These are phyloP conservation scores for Plantago lanceolata DNA, from an alignment of 305 asterid genomes.

Conservation along the genomic window DNA sequence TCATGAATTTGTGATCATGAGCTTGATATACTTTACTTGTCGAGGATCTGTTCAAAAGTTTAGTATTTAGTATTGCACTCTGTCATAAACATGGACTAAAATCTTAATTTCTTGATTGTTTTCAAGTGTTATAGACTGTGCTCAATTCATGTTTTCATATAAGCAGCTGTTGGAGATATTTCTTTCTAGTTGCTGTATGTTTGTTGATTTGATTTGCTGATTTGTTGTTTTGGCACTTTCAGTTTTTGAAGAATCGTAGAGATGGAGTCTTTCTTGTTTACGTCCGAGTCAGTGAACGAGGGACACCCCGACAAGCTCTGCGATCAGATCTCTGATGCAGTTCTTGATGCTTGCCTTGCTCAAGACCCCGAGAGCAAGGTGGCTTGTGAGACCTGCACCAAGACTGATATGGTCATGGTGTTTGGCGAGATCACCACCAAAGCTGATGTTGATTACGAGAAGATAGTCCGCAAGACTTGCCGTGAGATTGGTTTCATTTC, in stretches of 20 bases:
- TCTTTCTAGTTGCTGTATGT: background rate
- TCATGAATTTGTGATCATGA: background rate
- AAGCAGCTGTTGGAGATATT: too few relatives aligned
- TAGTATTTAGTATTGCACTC: too few relatives aligned
- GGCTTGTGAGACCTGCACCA: conserved; percentile 42
- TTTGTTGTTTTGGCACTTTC: background rate
- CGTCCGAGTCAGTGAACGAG: conserved; percentile 43
- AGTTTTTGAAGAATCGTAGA: conserved; percentile 4
- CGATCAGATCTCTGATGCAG: conserved; percentile 40
- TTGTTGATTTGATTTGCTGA: too few relatives aligned
- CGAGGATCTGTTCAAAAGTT: too few relatives aligned
- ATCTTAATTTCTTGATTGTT: too few relatives aligned
- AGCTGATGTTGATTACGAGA: conserved; percentile 38
- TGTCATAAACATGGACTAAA: too few relatives aligned
- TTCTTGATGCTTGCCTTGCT: conserved; percentile 40
- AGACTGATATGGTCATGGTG: conserved; percentile 43
- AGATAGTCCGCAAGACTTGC: conserved; percentile 39
- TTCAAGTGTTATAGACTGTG: too few relatives aligned
- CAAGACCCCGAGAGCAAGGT: conserved; percentile 48
- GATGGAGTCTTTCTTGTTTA: conserved; percentile 42
- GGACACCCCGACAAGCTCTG: conserved; percentile 51
- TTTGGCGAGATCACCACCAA: conserved; percentile 44
- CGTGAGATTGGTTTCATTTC: conserved; percentile 35
- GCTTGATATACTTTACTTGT: background rate
- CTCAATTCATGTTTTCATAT: too few relatives aligned